Evolutionary conservation across 768 basidiomycete species (phyloP), one percentile per base, ranked within the genome.

Genomic region (Sporobolomyces roseus): DNA sequence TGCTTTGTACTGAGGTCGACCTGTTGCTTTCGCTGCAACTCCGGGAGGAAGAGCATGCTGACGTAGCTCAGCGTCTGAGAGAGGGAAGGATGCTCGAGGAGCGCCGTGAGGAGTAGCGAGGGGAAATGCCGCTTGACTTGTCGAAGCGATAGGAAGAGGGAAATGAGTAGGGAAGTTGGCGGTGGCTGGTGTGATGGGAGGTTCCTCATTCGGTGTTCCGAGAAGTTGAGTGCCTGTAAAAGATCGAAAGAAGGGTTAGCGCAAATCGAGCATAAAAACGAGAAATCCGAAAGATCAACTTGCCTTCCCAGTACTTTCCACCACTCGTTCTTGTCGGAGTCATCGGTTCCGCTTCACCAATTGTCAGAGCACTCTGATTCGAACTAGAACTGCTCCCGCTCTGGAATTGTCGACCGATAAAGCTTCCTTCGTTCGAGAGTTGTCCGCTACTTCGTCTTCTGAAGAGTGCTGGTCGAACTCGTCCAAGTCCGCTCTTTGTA

Each of bases 311-410:
- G 29, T 49, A 49, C 21, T 55, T 43, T 5, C 65, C 69, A 4
- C 36, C 38, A 1, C 29, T 70, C 16, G 53, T 69, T 35, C 76
- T 61, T 3, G 76, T 76, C 2, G 76, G 76, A n/a, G 76, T 76
- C 76, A 76, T 75, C 25, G 76, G 76, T 53, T 76, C 76, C 16
- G 61, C 65, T 29, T 76, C 76, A 4, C 35, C 62, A 13, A 62
- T 49, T 12, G 58, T 51, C 1, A 52, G n/a, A 23, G 33, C 54
- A 36, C 64, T 72, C 13, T 23, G 50, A 3, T 61, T 65, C 32
- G 55, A 53, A 36, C 64, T 66, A 27, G 69, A 65, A 33, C 66
- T 68, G 35, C 64, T 60, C 2, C 67, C 62, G 38, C 67, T 66
- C 19, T 62, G 51, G 43, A 36, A 51, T 52, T 16, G 5, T 27